phyloP scores from a whole-genome alignment of 768 basidiomycete species.

The Leccinum fibrillosum region DNA sequence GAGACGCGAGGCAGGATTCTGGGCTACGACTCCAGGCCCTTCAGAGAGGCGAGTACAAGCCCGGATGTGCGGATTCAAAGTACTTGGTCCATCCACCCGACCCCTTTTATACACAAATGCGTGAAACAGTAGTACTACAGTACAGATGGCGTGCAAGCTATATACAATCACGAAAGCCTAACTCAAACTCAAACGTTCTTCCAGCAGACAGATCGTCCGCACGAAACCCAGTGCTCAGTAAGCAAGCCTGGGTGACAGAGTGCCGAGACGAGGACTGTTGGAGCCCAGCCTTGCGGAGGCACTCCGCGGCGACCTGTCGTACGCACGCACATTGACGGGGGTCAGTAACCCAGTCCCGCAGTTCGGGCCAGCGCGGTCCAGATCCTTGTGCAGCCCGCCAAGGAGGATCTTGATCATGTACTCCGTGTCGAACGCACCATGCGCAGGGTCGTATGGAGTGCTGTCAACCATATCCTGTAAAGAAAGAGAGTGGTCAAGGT shows the following conservation, averaged over 20 bases:
- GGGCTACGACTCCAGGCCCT: no score
- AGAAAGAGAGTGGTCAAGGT: neutral
- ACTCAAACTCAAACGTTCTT: neutral
- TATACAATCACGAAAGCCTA: neutral
- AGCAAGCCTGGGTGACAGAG: conserved; percentile 4
- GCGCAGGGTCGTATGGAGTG: conserved; percentile 35
- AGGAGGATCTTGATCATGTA: conserved; percentile 36
- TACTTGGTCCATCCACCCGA: no score
- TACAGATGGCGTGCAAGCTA: neutral
- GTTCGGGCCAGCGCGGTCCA: conserved; percentile 13
- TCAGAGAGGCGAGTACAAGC: no score
- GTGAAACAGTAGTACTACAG: neutral
- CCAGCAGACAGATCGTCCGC: neutral
- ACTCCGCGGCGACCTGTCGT: neutral
- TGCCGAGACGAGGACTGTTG: conserved; percentile 13
- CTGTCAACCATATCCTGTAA: conserved; percentile 47
- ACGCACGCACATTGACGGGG: neutral
- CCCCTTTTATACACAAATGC: neutral
- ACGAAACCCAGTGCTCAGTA: conserved; percentile 7
- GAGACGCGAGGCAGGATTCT: no score
- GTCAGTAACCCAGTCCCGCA: conserved; percentile 9
- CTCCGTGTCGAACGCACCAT: conserved; percentile 31
- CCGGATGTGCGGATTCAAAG: no score
- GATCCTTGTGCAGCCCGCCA: conserved; percentile 21
- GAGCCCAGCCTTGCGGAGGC: conserved; percentile 4